Conservation (phyloP, 225 moss, liverwort and hornwort species). For the Marchantia paleacea region DNA sequence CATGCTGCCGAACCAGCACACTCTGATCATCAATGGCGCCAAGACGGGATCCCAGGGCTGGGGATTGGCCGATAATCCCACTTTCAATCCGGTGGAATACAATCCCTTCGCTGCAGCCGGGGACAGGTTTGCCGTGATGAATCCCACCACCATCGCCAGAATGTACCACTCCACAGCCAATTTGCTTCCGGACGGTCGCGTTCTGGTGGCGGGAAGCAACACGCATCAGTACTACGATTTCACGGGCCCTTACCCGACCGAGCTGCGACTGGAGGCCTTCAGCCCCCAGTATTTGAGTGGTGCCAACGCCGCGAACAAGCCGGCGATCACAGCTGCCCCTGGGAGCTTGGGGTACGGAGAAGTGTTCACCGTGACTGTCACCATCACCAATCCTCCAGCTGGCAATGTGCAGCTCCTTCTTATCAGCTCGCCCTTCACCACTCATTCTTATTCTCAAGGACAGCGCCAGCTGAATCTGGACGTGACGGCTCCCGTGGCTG, state of each 20-base stretch:
- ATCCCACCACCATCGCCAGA: conserved; percentile 54
- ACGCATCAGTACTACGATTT: conserved; percentile 73
- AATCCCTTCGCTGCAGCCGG: conserved; percentile 37
- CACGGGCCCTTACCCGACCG: conserved; percentile 61
- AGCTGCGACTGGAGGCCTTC: conserved; percentile 78
- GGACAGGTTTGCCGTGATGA: conserved; percentile 50
- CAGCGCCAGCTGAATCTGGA: conserved; percentile 73
- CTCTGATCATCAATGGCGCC: conserved; percentile 77
- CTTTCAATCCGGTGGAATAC: conserved; percentile 55
- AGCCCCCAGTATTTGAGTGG: conserved; percentile 55
- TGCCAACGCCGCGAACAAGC: conserved; percentile 32
- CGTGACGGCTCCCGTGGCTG: conserved; percentile 31
- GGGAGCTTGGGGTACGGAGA: conserved; percentile 33
- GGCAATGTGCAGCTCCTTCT: conserved; percentile 50
- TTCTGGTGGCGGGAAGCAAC: conserved; percentile 81
- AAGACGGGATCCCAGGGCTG: conserved; percentile 80
- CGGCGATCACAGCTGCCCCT: conserved; percentile 43
- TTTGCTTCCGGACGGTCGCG: conserved; percentile 69
- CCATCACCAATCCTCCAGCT: conserved; percentile 31
- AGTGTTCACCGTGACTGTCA: conserved; percentile 46
- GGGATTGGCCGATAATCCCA: conserved; percentile 56
- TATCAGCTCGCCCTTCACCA: conserved; percentile 65
- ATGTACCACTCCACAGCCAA: conserved; percentile 88
- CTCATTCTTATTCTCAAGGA: conserved; percentile 78
- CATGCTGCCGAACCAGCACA: conserved; percentile 56